Conservation (phyloP, 345 rosid species). For the Boechera stricta region DNA sequence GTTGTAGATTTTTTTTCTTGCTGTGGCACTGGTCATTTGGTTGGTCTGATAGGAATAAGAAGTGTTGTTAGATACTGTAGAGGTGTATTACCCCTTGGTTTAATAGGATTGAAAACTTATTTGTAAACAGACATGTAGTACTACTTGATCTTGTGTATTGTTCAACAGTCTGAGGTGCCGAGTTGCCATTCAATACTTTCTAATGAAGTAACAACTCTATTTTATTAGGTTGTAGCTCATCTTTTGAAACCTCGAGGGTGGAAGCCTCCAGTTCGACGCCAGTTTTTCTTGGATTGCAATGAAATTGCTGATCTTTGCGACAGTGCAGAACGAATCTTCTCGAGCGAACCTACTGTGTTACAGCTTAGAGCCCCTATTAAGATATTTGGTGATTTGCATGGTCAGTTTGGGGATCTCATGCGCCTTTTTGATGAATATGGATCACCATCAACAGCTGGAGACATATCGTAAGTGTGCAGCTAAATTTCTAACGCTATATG, state of each 20-base stretch:
- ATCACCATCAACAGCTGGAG: constrained; percentile 98
- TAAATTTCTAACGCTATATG: background rate
- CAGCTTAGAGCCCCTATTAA: constrained; percentile 90
- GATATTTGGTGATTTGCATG: constrained; percentile 98
- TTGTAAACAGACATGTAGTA: background rate
- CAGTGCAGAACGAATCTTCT: constrained; percentile 80
- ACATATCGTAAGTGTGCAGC: constrained; percentile 81
- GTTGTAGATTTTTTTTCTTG: background rate
- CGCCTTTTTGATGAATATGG: constrained; percentile 99
- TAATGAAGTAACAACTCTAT: constrained; percentile 28
- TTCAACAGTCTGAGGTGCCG: constrained; percentile 27
- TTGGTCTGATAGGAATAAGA: constrained; percentile 2
- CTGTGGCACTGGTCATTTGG: constrained; percentile 16
- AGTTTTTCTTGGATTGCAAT: constrained; percentile 94
- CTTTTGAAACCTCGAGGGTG: constrained; percentile 96
- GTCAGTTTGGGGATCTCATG: constrained; percentile 99
- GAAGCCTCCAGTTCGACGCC: constrained; percentile 97
- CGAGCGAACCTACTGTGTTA: constrained; percentile 85
- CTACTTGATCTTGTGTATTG: constrained; percentile 10
- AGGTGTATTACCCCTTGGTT: constrained; percentile 2
- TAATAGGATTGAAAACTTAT: background rate
- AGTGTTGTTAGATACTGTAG: constrained; percentile 3
- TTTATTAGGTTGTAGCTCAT: constrained; percentile 74
- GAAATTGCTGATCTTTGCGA: constrained; percentile 97
- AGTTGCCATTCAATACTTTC: constrained; percentile 10